Conservation (phyloP, 1,139 yeast species). For the Eremothecium gossypii region DNA sequence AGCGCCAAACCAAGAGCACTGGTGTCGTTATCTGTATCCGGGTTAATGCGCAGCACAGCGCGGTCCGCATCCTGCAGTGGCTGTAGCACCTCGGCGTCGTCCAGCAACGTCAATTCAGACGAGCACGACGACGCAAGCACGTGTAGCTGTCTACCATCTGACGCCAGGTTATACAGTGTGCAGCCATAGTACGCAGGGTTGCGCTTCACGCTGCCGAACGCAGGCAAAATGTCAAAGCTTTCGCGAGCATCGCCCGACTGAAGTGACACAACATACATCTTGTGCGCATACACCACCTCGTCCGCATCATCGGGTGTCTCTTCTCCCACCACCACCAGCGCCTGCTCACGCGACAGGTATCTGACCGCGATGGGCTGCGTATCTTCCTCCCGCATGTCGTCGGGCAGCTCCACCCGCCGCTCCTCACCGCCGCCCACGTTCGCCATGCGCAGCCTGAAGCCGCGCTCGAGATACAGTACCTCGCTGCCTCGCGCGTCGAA, state of each 20-base stretch:
- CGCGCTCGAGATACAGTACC: background rate
- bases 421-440: background rate
- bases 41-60: slow-evolving; percentile 64
- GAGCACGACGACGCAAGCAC: slow-evolving; percentile 54
- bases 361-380: slow-evolving; percentile 12
- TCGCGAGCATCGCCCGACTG: slow-evolving; percentile 25
- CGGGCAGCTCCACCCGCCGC: slow-evolving; percentile 3
- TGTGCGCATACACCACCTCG: slow-evolving; percentile 21
- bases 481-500: background rate
- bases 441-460: slow-evolving; percentile 1
- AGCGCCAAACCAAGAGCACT: slow-evolving; percentile 61
- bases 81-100: slow-evolving; percentile 26
- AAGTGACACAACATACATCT: slow-evolving; percentile 16
- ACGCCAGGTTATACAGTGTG: slow-evolving; percentile 38
- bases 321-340: slow-evolving; percentile 14
- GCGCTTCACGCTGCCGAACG: slow-evolving; percentile 48
- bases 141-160: slow-evolving; percentile 29
- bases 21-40: slow-evolving; percentile 55
- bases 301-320: slow-evolving; percentile 14
- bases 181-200: slow-evolving; percentile 41
- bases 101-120: slow-evolving; percentile 45
- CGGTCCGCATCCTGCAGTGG: slow-evolving; percentile 60
- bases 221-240: slow-evolving; percentile 46
- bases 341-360: background rate
- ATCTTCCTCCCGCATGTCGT: slow-evolving; percentile 13